Conservation (phyloP, 495 filamentous ascomycete species). For the Corynascus novoguineensis region DNA sequence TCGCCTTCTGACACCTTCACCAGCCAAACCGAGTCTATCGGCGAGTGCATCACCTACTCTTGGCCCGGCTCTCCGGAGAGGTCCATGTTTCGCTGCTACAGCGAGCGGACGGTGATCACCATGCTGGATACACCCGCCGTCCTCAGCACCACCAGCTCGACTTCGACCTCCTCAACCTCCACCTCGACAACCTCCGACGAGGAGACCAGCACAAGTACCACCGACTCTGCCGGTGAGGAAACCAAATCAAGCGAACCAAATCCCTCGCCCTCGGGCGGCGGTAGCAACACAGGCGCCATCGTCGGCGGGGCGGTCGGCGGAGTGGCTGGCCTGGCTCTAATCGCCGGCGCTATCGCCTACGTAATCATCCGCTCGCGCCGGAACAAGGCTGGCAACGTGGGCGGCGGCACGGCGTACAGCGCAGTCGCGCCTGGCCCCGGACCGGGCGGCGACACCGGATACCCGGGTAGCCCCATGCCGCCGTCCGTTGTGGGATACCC, state of each 20-base stretch:
- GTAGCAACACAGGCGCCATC: slow-evolving; percentile 25
- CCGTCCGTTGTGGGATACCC: slow-evolving; percentile 4
- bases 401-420: slow-evolving; percentile 13
- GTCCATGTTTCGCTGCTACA: slow-evolving; percentile 37
- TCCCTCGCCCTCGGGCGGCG: not conserved
- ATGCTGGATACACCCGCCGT: slow-evolving; percentile 31
- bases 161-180: not conserved
- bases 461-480: slow-evolving; percentile 1
- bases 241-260: not conserved
- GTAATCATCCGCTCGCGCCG: slow-evolving; percentile 21
- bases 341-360: slow-evolving; percentile 19
- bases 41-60: slow-evolving; percentile 34
- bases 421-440: slow-evolving; percentile 18
- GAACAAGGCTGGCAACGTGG: slow-evolving; percentile 6
- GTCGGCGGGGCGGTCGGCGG: slow-evolving; percentile 31
- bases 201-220: not conserved
- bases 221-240: not conserved
- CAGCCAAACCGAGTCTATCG: slow-evolving; percentile 9
- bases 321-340: slow-evolving; percentile 18
- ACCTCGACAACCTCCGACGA: not conserved
- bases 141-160: slow-evolving; percentile 10
- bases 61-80: slow-evolving; percentile 29
- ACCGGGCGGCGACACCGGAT: slow-evolving; percentile 7
- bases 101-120: slow-evolving; percentile 16
- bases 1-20: not conserved